A percentile compares a stretch with the other conserved stretches of the same genome.
These are phyloP conservation scores for Podila minutissima DNA, from an alignment of 192 early-diverging fungal species.

Conservation along the genomic window DNA sequence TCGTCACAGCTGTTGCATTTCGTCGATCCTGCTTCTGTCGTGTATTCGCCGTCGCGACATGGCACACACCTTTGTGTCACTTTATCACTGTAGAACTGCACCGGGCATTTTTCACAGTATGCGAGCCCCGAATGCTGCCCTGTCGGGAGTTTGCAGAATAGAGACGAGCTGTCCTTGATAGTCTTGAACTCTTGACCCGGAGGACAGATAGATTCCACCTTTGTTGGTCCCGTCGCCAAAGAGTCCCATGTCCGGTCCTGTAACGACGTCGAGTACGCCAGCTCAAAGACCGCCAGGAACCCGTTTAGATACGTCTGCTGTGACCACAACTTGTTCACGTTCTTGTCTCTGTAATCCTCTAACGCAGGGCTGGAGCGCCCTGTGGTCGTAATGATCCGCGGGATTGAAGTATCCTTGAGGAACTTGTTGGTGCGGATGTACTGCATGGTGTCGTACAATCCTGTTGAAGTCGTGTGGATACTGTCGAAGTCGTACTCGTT, in stretches of 20 bases:
- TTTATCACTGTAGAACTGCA: slow-evolving; percentile 13
- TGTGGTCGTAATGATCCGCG: slow-evolving; percentile 16
- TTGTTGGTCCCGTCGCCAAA: slow-evolving; percentile 21
- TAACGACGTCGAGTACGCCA: slow-evolving; percentile 21
- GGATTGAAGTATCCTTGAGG: background rate
- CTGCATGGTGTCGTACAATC: slow-evolving; percentile 30
- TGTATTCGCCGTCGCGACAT: slow-evolving; percentile 19
- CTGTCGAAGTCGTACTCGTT: slow-evolving; percentile 22
- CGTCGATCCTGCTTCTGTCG: slow-evolving; percentile 12
- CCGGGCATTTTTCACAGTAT: slow-evolving; percentile 17
- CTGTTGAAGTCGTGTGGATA: slow-evolving; percentile 33
- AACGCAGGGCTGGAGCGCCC: slow-evolving; percentile 18
- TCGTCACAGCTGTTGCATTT: slow-evolving; percentile 24
- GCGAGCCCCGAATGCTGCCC: slow-evolving; percentile 16
- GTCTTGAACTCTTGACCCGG: slow-evolving; percentile 14
- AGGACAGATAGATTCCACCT: slow-evolving; percentile 22
- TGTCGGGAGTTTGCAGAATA: slow-evolving; percentile 6
- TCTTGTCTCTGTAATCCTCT: slow-evolving; percentile 10
- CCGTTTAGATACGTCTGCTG: slow-evolving; percentile 48
- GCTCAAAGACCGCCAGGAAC: slow-evolving; percentile 38
- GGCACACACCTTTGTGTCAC: slow-evolving; percentile 15
- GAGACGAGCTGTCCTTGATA: slow-evolving; percentile 4
- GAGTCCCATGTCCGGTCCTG: slow-evolving; percentile 44
- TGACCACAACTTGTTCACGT: slow-evolving; percentile 30
- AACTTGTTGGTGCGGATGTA: slow-evolving; percentile 7